phyloP scores from a whole-genome alignment of 305 asterid genomes.

The Rubia peregrina region DNA sequence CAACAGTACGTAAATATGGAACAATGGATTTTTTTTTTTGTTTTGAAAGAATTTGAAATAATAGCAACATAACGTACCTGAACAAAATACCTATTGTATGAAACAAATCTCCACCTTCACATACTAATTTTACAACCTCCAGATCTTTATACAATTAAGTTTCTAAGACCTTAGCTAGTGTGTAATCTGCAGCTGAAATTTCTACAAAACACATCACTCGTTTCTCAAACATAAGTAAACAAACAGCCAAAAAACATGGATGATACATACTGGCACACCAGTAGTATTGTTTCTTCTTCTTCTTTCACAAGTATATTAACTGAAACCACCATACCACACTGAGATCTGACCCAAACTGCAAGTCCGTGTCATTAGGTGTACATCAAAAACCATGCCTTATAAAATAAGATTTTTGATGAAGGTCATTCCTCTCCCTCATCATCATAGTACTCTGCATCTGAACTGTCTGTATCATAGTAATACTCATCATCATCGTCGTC shows the following conservation, averaged over 20 bases:
- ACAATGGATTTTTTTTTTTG: background rate
- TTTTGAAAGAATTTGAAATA: background rate
- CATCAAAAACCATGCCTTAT: background rate
- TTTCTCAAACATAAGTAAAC: background rate
- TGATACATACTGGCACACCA: background rate
- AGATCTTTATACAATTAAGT: slow-evolving; percentile 3
- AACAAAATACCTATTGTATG: background rate
- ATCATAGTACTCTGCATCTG: slow-evolving; percentile 34
- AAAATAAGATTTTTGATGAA: background rate
- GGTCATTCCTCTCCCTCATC: slow-evolving; percentile 30
- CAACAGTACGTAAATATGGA: background rate
- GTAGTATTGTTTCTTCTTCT: background rate
- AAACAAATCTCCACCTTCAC: slow-evolving; percentile 1
- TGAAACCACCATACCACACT: slow-evolving; percentile 4
- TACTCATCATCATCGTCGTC: slow-evolving; percentile 26
- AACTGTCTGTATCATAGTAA: slow-evolving; percentile 27
- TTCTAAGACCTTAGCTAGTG: background rate
- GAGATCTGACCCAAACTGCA: background rate
- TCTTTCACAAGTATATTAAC: background rate
- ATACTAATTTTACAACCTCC: background rate
- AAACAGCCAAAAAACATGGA: background rate
- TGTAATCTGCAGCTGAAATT: background rate
- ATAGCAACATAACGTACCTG: background rate
- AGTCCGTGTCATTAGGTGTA: background rate
- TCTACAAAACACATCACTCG: slow-evolving; percentile 10